phyloP scores from a whole-genome alignment of 495 filamentous ascomycete genomes.

The Aspergillus cavernicola region DNA sequence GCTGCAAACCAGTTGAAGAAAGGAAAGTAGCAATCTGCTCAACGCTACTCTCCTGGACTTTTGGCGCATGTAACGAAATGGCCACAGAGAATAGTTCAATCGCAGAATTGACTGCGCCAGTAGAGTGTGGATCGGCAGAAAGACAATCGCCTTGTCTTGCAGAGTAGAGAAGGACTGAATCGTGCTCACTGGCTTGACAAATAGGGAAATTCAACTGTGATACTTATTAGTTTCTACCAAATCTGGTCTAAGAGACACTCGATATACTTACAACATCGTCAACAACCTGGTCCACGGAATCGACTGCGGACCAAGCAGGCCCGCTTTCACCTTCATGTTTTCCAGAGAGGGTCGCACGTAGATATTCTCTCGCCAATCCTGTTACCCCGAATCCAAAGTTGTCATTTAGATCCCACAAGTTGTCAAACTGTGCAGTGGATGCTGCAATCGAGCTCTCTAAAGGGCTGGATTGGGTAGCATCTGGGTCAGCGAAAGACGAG shows the following conservation, averaged over 20 bases:
- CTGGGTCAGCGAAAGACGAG: conserved; percentile 88
- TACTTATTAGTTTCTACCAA: conserved; percentile 19
- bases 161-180: conserved; percentile 79
- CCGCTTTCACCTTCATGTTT: conserved; percentile 58
- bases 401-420: conserved; percentile 90
- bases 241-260: background rate
- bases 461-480: conserved; percentile 77
- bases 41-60: conserved; percentile 91
- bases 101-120: conserved; percentile 89
- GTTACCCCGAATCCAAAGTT: conserved; percentile 93
- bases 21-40: conserved; percentile 89
- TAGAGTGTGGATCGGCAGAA: conserved; percentile 78
- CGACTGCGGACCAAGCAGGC: conserved; percentile 57
- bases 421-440: conserved; percentile 86
- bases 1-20: conserved; percentile 70
- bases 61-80: conserved; percentile 79
- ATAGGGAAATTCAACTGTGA: conserved; percentile 63
- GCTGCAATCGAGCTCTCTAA: conserved; percentile 89
- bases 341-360: conserved; percentile 64
- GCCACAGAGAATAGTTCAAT: conserved; percentile 89
- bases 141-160: conserved; percentile 39
- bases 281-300: conserved; percentile 64
- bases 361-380: conserved; percentile 75
- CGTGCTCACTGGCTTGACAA: conserved; percentile 81
- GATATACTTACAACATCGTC: conserved; percentile 60